These are phyloP conservation scores for Panaeolus papilionaceus DNA, from an alignment of 768 basidiomycete species.

Conservation along the genomic window DNA sequence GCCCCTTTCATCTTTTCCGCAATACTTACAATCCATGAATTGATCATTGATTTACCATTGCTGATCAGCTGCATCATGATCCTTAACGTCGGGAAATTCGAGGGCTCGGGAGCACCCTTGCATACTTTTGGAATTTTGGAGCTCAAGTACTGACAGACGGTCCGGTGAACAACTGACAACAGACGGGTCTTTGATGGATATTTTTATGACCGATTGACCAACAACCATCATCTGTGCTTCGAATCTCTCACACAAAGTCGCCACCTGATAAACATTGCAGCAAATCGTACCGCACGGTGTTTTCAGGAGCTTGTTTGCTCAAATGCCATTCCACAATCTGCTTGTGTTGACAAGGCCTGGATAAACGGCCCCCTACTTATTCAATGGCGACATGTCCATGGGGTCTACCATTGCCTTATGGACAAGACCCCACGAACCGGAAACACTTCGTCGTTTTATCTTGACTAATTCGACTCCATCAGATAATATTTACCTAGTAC, in stretches of 20 bases:
- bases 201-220: not conserved
- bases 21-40: not conserved
- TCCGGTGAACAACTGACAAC: not conserved
- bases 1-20: not conserved
- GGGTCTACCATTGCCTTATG: not conserved
- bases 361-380: constrained; percentile 2
- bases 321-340: constrained; percentile 1
- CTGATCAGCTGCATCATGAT: constrained; percentile 3
- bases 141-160: not conserved
- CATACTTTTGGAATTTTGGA: constrained; percentile 7
- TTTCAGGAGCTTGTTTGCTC: constrained; percentile 14
- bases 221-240: not conserved
- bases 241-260: constrained; percentile 2
- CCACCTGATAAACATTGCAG: constrained; percentile 6
- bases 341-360: not conserved
- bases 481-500: not conserved
- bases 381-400: constrained; percentile 8
- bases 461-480: not conserved
- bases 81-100: not conserved
- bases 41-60: not conserved
- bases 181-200: constrained; percentile 11
- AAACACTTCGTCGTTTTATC: constrained; percentile 8
- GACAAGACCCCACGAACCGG: not conserved
- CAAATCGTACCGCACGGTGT: not conserved
- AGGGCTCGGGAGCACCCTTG: not conserved